These are phyloP conservation scores for Grigorovia jiainica DNA, from an alignment of 805 yeast genomes.

Conservation along the genomic window DNA sequence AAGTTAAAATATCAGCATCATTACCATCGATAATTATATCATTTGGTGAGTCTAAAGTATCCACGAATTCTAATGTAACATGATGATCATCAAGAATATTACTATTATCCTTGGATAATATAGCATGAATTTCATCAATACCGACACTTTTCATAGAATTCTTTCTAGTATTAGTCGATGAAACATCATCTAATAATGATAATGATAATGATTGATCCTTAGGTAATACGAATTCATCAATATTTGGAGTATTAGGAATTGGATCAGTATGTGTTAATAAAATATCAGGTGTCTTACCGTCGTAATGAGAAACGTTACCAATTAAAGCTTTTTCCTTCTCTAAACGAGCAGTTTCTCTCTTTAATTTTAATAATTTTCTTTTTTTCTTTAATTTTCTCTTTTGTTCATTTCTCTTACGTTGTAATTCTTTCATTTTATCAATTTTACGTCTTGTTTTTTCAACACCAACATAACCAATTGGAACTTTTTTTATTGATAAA, in stretches of 20 bases:
- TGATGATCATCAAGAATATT: slow-evolving; percentile 12
- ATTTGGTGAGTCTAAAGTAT: slow-evolving; percentile 6
- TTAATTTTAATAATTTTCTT: slow-evolving; percentile 25
- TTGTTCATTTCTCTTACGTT: slow-evolving; percentile 27
- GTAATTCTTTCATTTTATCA: slow-evolving; percentile 28
- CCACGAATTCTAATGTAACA: slow-evolving; percentile 4
- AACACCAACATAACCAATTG: slow-evolving; percentile 30
- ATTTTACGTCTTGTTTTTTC: slow-evolving; percentile 29
- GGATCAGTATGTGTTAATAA: background rate
- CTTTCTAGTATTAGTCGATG: slow-evolving; percentile 11
- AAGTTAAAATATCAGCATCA: slow-evolving; percentile 27
- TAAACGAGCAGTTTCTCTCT: slow-evolving; percentile 24
- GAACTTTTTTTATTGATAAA: slow-evolving; percentile 23
- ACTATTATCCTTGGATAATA: slow-evolving; percentile 20
- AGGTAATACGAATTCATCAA: background rate
- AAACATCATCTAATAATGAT: background rate
- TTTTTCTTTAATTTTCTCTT: slow-evolving; percentile 27
- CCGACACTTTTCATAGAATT: slow-evolving; percentile 24
- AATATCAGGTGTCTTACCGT: background rate
- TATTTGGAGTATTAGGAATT: background rate
- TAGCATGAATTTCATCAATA: slow-evolving; percentile 24
- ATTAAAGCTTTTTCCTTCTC: slow-evolving; percentile 16
- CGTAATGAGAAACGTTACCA: slow-evolving; percentile 2
- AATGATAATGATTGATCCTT: background rate
- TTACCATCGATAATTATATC: slow-evolving; percentile 8